A percentile compares a stretch with the other conserved stretches of the same genome.
Evolutionary conservation across 345 rosid species (phyloP).

Genomic region (Populus davidiana): DNA sequence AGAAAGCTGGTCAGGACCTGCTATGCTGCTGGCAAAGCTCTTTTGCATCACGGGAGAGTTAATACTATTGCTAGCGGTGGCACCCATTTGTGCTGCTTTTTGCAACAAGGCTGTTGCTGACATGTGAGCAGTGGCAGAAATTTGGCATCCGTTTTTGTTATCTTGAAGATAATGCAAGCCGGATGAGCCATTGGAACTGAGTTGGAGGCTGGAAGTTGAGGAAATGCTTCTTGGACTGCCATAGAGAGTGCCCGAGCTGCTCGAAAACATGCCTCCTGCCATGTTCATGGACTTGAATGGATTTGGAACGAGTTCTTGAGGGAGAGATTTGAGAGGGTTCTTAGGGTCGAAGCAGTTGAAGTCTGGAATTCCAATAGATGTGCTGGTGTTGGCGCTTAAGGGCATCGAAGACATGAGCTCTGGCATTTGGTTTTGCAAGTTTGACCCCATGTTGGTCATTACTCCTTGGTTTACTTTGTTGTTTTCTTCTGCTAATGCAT

Average conservation of each 20-base stretch:
- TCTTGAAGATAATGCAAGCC: conserved; percentile 50
- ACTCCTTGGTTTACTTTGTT: conserved; percentile 62
- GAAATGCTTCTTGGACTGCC: conserved; percentile 41
- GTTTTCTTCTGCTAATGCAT: conserved; percentile 71
- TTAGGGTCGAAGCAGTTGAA: conserved; percentile 43
- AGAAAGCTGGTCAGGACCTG: conserved; percentile 40
- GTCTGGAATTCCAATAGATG: conserved; percentile 36
- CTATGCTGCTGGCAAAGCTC: conserved; percentile 46
- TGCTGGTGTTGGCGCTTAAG: conserved; percentile 15
- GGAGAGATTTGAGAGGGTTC: conserved; percentile 48
- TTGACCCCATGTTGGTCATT: conserved; percentile 26
- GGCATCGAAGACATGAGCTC: conserved; percentile 42
- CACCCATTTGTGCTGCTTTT: conserved; percentile 74
- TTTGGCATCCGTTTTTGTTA: conserved; percentile 33
- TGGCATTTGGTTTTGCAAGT: conserved; percentile 43
- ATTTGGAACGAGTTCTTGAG: conserved; percentile 47
- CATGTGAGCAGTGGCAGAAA: conserved; percentile 46
- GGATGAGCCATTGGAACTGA: conserved; percentile 47
- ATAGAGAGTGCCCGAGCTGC: conserved; percentile 45
- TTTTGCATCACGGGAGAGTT: conserved; percentile 72
- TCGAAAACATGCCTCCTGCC: conserved; percentile 54
- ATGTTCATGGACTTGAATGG: conserved; percentile 55
- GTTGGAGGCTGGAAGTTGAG: conserved; percentile 53
- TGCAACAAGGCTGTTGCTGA: conserved; percentile 66
- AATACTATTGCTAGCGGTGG: conserved; percentile 55